phyloP scores from a whole-genome alignment of 257 asterid species.

The Solanum raphanifolium region DNA sequence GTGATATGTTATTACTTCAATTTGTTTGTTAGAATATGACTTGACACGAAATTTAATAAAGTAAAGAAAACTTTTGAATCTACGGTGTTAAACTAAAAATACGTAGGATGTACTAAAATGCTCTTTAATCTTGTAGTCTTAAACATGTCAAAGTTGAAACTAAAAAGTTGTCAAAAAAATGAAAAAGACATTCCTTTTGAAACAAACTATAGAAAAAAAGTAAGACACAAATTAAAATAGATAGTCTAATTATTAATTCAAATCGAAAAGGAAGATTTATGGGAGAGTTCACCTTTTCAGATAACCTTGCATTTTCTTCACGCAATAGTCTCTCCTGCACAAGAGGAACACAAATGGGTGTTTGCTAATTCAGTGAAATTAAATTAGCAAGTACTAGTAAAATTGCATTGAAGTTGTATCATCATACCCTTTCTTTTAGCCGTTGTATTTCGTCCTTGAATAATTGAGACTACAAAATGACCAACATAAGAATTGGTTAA shows the following conservation, averaged over 20 bases:
- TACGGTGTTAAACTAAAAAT: background rate
- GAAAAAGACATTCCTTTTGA: background rate
- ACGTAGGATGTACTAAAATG: no score
- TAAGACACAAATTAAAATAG: background rate
- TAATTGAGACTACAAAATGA: slow-evolving; percentile 13
- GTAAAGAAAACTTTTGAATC: no score
- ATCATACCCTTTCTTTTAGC: slow-evolving; percentile 21
- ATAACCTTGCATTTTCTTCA: slow-evolving; percentile 19
- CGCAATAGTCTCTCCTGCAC: slow-evolving; percentile 15
- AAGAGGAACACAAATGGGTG: background rate
- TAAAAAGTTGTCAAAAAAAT: no score
- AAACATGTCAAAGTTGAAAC: no score
- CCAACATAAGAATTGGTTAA: background rate
- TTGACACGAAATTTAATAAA: no score
- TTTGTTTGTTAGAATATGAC: no score
- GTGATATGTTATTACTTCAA: no score
- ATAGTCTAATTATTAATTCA: no score
- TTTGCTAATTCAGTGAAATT: background rate
- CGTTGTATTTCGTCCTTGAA: slow-evolving; percentile 16
- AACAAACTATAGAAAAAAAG: background rate
- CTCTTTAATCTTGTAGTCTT: no score
- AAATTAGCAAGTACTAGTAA: background rate
- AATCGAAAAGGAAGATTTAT: background rate
- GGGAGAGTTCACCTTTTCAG: slow-evolving; percentile 11
- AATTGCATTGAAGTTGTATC: background rate